phyloP scores from a whole-genome alignment of 257 asterid species.

The Penstemon eatonii region DNA sequence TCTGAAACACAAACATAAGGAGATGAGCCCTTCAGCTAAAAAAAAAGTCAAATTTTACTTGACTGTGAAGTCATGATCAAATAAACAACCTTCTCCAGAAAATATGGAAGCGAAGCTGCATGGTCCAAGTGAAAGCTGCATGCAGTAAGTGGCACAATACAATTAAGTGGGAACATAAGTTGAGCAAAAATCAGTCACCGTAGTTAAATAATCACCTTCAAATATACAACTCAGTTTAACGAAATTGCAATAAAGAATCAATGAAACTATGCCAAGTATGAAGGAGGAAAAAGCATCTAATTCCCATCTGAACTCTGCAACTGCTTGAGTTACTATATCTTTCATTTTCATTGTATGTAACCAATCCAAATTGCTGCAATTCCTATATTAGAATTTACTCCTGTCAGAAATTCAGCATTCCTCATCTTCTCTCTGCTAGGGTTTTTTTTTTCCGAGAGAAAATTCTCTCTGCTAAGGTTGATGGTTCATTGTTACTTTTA shows the following conservation, averaged over 20 bases:
- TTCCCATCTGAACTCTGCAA: too few relatives aligned
- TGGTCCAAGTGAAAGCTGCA: slow-evolving; percentile 99
- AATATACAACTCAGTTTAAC: neutral
- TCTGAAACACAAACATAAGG: slow-evolving; percentile 46
- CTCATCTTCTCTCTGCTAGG: too few relatives aligned
- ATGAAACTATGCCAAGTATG: too few relatives aligned
- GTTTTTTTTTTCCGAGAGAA: too few relatives aligned
- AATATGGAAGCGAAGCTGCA: slow-evolving; percentile 99
- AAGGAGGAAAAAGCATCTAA: too few relatives aligned
- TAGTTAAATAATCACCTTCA: neutral
- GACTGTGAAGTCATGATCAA: slow-evolving; percentile 21
- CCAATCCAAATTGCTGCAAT: too few relatives aligned
- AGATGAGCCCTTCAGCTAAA: slow-evolving; percentile 26
- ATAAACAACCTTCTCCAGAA: slow-evolving; percentile 78
- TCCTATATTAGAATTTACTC: too few relatives aligned
- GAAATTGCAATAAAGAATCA: neutral
- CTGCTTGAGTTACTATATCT: too few relatives aligned
- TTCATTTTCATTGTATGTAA: too few relatives aligned
- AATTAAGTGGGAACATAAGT: slow-evolving; percentile 8
- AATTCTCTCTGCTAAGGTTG: too few relatives aligned
- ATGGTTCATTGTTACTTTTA: neutral
- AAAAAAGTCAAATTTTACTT: slow-evolving; percentile 21
- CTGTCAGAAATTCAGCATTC: too few relatives aligned
- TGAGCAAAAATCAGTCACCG: slow-evolving; percentile 1
- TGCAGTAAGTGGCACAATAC: slow-evolving; percentile 21